Conservation (phyloP, 1,284 basidiomycete genomes). For the Pisolithus thermaeus region DNA sequence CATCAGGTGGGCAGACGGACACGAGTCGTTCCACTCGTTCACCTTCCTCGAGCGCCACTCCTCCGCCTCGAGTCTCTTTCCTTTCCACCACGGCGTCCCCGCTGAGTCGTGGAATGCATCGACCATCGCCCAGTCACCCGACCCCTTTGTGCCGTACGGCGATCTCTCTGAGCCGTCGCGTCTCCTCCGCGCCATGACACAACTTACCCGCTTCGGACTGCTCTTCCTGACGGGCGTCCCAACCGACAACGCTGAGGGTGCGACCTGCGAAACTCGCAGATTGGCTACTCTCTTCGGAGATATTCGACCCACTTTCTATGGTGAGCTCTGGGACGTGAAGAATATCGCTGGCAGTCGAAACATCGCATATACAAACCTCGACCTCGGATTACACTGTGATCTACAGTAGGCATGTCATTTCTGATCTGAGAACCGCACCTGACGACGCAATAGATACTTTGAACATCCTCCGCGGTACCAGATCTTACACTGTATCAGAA, state of each 20-base stretch:
- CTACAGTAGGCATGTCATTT: conserved; percentile 55
- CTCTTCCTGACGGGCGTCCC: conserved; percentile 59
- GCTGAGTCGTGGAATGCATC: conserved; percentile 33
- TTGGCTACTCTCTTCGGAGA: conserved; percentile 69
- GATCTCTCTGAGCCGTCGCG: conserved; percentile 36
- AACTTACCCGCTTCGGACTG: conserved; percentile 51
- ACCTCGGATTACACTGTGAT: conserved; percentile 92
- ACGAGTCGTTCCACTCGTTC: conserved; percentile 46
- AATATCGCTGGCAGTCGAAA: conserved; percentile 75
- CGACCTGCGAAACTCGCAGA: conserved; percentile 59
- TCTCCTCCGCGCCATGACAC: conserved; percentile 47
- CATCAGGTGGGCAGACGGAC: conserved; percentile 56
- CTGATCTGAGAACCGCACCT: not conserved
- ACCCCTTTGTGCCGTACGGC: conserved; percentile 50
- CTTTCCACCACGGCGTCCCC: conserved; percentile 37
- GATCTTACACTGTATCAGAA: conserved; percentile 84
- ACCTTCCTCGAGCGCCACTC: conserved; percentile 49
- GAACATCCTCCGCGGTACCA: conserved; percentile 88
- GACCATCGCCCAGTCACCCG: conserved; percentile 28
- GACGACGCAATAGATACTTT: conserved; percentile 62
- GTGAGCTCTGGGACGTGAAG: conserved; percentile 86
- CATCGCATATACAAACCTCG: conserved; percentile 92
- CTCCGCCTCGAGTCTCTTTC: conserved; percentile 23
- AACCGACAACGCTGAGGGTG: conserved; percentile 45
- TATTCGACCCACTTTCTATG: conserved; percentile 88